Conservation (phyloP, 2,329 filamentous ascomycete species). For the Ophiostoma montium region DNA sequence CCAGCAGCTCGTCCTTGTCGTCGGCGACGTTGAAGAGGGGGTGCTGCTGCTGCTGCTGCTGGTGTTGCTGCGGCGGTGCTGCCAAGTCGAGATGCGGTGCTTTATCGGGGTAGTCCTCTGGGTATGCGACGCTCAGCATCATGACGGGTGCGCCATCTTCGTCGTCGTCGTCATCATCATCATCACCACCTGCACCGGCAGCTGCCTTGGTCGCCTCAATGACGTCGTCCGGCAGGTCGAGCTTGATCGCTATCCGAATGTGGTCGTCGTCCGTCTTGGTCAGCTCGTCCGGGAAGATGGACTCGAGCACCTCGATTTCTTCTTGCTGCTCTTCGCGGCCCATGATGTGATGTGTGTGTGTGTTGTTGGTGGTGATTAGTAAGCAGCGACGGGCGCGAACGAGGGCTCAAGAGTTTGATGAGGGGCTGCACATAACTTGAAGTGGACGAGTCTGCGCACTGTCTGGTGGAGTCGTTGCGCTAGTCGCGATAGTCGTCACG, state of each 20-base stretch:
- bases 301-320: slow-evolving; percentile 94
- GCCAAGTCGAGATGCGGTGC: slow-evolving; percentile 71
- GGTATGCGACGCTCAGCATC: slow-evolving; percentile 74
- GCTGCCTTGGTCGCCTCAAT: background rate
- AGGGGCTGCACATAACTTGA: too few relatives aligned
- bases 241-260: slow-evolving; percentile 71
- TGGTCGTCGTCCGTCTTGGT: slow-evolving; percentile 89
- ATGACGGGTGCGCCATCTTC: slow-evolving; percentile 52
- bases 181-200: slow-evolving; percentile 25
- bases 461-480: too few relatives aligned
- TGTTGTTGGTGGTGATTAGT: background rate
- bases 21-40: slow-evolving; percentile 64
- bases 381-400: too few relatives aligned
- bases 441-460: too few relatives aligned
- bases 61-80: slow-evolving; percentile 40
- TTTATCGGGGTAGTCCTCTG: slow-evolving; percentile 80
- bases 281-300: slow-evolving; percentile 96
- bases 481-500: background rate
- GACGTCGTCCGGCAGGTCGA: slow-evolving; percentile 56
- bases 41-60: slow-evolving; percentile 48
- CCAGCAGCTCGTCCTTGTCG: slow-evolving; percentile 63
- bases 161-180: slow-evolving; percentile 28
- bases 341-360: slow-evolving; percentile 39
- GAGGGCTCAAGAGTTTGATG: too few relatives aligned
- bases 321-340: slow-evolving; percentile 80